Conservation (phyloP, 768 basidiomycete species). For the Russula virescens region DNA sequence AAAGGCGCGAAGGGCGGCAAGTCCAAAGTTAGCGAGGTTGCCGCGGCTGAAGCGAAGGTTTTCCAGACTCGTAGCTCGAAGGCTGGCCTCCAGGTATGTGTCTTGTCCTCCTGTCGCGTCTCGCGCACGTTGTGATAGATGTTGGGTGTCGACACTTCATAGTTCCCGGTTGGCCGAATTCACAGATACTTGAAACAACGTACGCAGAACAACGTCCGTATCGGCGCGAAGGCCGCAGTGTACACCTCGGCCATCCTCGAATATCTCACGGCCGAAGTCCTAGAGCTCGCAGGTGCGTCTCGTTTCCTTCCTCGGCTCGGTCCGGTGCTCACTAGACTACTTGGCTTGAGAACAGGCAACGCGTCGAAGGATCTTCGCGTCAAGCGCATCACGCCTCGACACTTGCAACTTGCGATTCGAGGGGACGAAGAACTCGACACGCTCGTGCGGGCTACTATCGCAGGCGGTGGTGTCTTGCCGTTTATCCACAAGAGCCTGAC, state of each 20-base stretch:
- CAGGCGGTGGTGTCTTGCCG: constrained; percentile 81
- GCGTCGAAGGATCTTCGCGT: constrained; percentile 96
- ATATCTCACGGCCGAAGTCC: constrained; percentile 92
- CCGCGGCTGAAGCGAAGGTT: constrained; percentile 7
- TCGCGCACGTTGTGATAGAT: background rate
- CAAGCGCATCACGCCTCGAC: constrained; percentile 94
- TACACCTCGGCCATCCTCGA: constrained; percentile 96
- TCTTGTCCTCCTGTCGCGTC: background rate
- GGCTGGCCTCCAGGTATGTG: constrained; percentile 16
- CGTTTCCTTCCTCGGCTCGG: background rate
- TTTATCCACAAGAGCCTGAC: constrained; percentile 87
- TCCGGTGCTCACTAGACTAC: background rate
- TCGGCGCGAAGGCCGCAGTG: constrained; percentile 96
- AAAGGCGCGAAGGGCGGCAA: constrained; percentile 23
- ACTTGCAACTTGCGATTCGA: constrained; percentile 92
- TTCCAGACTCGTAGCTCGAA: constrained; percentile 25
- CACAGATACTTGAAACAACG: constrained; percentile 91
- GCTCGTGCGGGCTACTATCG: constrained; percentile 90
- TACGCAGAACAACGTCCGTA: constrained; percentile 90
- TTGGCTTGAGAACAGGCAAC: constrained; percentile 61
- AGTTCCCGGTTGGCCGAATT: constrained; percentile 98
- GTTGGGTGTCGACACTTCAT: background rate
- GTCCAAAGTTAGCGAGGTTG: constrained; percentile 16
- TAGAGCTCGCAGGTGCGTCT: constrained; percentile 84
- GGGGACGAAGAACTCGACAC: constrained; percentile 98